Conservation (phyloP, 2,329 filamentous ascomycete species). For the Xenosphaeropsis pyriputrescens region DNA sequence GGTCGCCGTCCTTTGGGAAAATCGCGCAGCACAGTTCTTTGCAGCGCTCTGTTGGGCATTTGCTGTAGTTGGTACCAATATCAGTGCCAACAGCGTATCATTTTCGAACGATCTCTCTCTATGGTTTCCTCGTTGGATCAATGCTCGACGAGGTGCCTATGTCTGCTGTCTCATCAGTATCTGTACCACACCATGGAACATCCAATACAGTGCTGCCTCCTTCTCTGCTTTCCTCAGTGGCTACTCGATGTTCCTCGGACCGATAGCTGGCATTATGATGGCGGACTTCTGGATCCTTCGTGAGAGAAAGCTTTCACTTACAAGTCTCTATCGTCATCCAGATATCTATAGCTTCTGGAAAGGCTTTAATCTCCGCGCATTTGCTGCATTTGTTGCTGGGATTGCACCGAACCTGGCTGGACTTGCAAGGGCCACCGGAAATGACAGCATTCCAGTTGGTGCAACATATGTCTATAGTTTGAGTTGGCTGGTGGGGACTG, state of each 20-base stretch:
- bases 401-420: slow-evolving; percentile 7
- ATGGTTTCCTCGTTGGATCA: slow-evolving; percentile 31
- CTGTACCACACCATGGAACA: slow-evolving; percentile 48
- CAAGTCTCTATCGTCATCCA: neutral
- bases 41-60: slow-evolving; percentile 11
- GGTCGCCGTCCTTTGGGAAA: neutral
- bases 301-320: neutral
- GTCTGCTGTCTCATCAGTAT: slow-evolving; percentile 31
- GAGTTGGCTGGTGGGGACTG: slow-evolving; percentile 10
- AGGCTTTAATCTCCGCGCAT: slow-evolving; percentile 1
- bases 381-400: neutral
- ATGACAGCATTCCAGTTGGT: slow-evolving; percentile 7
- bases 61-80: slow-evolving; percentile 35
- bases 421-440: slow-evolving; percentile 8
- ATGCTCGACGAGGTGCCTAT: slow-evolving; percentile 35
- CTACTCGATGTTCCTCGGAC: slow-evolving; percentile 42
- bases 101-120: slow-evolving; percentile 36
- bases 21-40: neutral
- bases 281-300: neutral
- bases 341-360: slow-evolving; percentile 1
- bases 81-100: slow-evolving; percentile 33
- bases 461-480: slow-evolving; percentile 11
- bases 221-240: slow-evolving; percentile 50
- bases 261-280: slow-evolving; percentile 10
- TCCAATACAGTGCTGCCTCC: slow-evolving; percentile 35